Conservation (phyloP, 2,329 filamentous ascomycete species). For the Metarhizium sp. region DNA sequence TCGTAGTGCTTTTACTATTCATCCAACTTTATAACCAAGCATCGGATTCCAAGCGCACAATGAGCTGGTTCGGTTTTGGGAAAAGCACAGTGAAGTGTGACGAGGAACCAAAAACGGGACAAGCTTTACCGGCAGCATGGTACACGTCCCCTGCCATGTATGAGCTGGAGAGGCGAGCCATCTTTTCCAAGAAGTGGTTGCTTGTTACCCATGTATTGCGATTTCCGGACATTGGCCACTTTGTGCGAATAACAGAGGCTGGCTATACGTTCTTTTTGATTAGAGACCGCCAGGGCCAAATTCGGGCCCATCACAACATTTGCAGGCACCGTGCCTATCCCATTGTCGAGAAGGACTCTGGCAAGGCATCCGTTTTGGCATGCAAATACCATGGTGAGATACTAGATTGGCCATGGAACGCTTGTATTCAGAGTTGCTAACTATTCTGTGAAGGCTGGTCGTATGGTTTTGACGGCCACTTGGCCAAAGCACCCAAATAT, state of each 20-base stretch:
- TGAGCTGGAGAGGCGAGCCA: constrained; percentile 39
- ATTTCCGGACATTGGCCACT: constrained; percentile 11
- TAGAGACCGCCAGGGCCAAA: constrained; percentile 11
- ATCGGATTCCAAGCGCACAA: not conserved
- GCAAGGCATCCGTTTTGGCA: constrained; percentile 8
- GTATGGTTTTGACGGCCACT: constrained; percentile 28
- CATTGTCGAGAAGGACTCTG: constrained; percentile 10
- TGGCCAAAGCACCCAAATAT: constrained; percentile 32
- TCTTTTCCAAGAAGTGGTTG: constrained; percentile 43
- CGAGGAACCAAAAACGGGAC: not conserved
- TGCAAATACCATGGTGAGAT: constrained; percentile 9
- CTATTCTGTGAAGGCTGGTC: constrained; percentile 24
- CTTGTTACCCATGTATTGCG: constrained; percentile 29
- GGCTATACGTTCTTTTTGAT: constrained; percentile 14
- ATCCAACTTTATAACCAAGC: not conserved
- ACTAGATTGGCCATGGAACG: not conserved
- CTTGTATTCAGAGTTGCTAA: no score
- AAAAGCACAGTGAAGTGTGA: not conserved
- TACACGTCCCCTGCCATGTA: constrained; percentile 34
- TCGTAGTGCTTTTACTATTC: not conserved
- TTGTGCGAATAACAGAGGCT: constrained; percentile 11
- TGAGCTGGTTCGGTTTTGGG: not conserved
- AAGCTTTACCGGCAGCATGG: constrained; percentile 15
- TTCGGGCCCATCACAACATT: constrained; percentile 13
- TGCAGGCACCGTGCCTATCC: constrained; percentile 14